These are phyloP conservation scores for Stephanodiscus minutulus DNA, from an alignment of 108 stramenopile species.

Conservation along the genomic window DNA sequence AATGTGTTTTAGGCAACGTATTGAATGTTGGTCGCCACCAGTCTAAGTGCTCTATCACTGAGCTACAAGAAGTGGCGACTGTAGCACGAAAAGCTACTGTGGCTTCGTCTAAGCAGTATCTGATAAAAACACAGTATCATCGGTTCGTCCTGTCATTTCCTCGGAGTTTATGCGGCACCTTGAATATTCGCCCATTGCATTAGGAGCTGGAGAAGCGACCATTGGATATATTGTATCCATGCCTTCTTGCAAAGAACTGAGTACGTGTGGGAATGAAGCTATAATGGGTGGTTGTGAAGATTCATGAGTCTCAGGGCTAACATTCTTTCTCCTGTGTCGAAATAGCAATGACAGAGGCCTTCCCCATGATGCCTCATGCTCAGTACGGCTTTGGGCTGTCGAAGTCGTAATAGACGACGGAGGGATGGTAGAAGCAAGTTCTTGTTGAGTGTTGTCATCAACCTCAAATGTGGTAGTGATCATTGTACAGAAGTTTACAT, in stretches of 20 bases:
- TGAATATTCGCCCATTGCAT: slow-evolving; percentile 24
- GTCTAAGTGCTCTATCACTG: slow-evolving; percentile 4
- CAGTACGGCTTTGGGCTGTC: background rate
- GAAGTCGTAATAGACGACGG: background rate
- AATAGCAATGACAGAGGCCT: slow-evolving; percentile 14
- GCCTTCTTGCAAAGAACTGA: slow-evolving; percentile 34
- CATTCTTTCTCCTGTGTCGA: slow-evolving; percentile 1
- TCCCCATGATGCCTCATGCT: background rate
- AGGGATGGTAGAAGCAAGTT: background rate
- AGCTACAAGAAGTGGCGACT: background rate
- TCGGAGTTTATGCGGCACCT: slow-evolving; percentile 32
- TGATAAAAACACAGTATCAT: slow-evolving; percentile 2
- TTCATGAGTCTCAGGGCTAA: background rate
- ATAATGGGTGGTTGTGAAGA: slow-evolving; percentile 10
- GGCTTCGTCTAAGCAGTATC: slow-evolving; percentile 2
- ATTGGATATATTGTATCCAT: slow-evolving; percentile 17
- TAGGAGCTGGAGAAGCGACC: slow-evolving; percentile 12
- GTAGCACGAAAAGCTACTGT: too few relatives aligned
- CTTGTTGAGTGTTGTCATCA: slow-evolving; percentile 26
- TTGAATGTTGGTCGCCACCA: background rate
- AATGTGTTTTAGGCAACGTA: background rate
- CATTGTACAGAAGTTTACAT: slow-evolving; percentile 65
- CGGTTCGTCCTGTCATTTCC: slow-evolving; percentile 19
- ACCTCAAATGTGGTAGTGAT: slow-evolving; percentile 70
- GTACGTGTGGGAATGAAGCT: slow-evolving; percentile 10